Conservation (phyloP, 2,329 filamentous ascomycete species). For the Fusarium coicis region DNA sequence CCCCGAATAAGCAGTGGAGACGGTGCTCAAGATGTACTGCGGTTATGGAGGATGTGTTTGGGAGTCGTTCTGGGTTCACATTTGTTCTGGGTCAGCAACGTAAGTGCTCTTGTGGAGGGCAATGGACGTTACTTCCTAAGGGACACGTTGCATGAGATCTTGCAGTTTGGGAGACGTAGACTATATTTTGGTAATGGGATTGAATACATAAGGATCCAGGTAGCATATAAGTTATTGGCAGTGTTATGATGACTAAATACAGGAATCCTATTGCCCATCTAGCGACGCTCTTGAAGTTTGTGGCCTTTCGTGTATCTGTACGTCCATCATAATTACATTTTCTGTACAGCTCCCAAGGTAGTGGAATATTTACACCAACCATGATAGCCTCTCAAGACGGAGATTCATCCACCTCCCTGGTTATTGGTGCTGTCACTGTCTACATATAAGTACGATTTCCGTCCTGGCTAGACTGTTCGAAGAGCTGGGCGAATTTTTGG, state of each 20-base stretch:
- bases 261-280: not conserved
- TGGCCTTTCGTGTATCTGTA: not conserved
- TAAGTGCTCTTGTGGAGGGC: conserved; percentile 65
- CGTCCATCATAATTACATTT: not conserved
- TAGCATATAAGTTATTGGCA: not conserved
- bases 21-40: conserved; percentile 67
- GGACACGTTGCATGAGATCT: conserved; percentile 40
- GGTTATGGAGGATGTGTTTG: conserved; percentile 71
- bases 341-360: not conserved
- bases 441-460: not conserved
- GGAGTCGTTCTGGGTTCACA: conserved; percentile 59
- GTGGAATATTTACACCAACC: not conserved
- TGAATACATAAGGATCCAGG: not conserved
- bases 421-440: not conserved
- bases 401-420: not conserved
- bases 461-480: not conserved
- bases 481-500: conserved; percentile 10
- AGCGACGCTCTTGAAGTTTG: not conserved
- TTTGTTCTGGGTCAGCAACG: conserved; percentile 67
- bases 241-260: not conserved
- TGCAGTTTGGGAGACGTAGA: not conserved
- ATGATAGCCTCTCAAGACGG: not conserved
- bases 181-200: not conserved
- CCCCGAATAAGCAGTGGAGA: conserved; percentile 48
- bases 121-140: conserved; percentile 59